phyloP scores from a whole-genome alignment of 352 stramenopile genomes.

The Phytophthora sp. region DNA sequence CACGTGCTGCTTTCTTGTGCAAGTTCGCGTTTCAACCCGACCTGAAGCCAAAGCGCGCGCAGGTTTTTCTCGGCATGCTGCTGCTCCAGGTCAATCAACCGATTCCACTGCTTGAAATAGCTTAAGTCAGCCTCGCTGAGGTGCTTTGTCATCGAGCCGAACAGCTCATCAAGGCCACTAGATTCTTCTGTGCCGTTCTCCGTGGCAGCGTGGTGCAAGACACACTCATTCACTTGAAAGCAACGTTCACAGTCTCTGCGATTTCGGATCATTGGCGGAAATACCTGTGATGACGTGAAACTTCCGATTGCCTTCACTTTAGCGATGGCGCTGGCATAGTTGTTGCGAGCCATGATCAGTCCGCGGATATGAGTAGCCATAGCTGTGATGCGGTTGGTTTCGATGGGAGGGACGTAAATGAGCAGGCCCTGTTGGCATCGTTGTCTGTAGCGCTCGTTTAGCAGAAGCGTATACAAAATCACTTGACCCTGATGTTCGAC shows the following conservation, averaged over 20 bases:
- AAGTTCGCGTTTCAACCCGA: constrained; percentile 62
- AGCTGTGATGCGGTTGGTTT: constrained; percentile 70
- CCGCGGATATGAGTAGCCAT: constrained; percentile 63
- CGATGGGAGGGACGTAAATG: constrained; percentile 74
- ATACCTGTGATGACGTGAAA: constrained; percentile 49
- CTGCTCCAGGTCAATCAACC: constrained; percentile 76
- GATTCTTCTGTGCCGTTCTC: constrained; percentile 75
- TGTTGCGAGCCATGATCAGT: constrained; percentile 75
- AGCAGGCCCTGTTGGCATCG: constrained; percentile 65
- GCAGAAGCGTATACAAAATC: constrained; percentile 87
- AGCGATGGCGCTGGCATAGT: constrained; percentile 66
- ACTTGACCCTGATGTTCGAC: constrained; percentile 86
- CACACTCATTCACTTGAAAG: constrained; percentile 85
- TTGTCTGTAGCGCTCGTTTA: constrained; percentile 80
- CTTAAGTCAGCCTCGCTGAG: constrained; percentile 52
- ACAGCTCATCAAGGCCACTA: constrained; percentile 74
- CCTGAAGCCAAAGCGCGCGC: constrained; percentile 70
- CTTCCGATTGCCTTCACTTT: constrained; percentile 62
- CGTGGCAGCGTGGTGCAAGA: constrained; percentile 82
- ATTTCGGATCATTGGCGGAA: constrained; percentile 78
- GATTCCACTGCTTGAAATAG: constrained; percentile 83
- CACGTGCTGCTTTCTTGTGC: constrained; percentile 58
- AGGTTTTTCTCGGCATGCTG: constrained; percentile 75
- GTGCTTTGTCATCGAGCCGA: constrained; percentile 62
- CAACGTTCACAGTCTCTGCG: constrained; percentile 76